Base-by-base conservation (phyloP, 2,329 filamentous ascomycete species). In the Fusarium sp. region DNA sequence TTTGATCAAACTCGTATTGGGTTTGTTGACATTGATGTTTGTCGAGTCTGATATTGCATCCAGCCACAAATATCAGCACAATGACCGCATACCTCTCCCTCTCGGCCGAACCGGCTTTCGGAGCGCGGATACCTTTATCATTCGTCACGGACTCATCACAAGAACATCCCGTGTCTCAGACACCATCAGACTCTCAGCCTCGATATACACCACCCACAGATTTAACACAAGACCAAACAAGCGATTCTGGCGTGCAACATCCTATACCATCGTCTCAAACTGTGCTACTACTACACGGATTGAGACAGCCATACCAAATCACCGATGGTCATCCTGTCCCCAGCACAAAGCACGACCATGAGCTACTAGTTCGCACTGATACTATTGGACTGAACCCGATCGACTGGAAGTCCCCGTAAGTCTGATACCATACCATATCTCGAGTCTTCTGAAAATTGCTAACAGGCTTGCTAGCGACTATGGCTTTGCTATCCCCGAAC, bases 311-410 rank as follows among this genome's bases (percentile, higher is more conserved):
- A 54, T 90, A 90, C 67, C 75, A 82, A 23, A 72, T 87, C 42
- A 81, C 83, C 1, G 69, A 75, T 4, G 80, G 83, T 9, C 82
- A 88, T 73, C 76, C 80, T 4, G 78, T 89, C 9, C 88, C 88
- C 0, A 48, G 69, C 12, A 64, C 75, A 20, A 64, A 67, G 15
- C 78, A 81, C 11, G 74, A 73, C 9, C 67, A 73, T 45, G 89
- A 93, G 73, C 80, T 93, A 8, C 80, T 93, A 8, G 86, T 93
- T n/a, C 87, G 87, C 76, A 86, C 89, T 3, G 82, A 86, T 40
- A 87, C 88, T 15, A 90, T 93, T 73, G 92, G 92, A 0, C 81
- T 94, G 40, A 94, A 94, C 74, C 92, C 92, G 0, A 92, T 94
- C 60, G 92, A 93, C 77, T 93, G 89, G 89, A 92, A 92, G 82